These are phyloP conservation scores for Phaeosphaeriaceae sp. DNA, from an alignment of 2,329 filamentous ascomycete species.

Conservation along the genomic window DNA sequence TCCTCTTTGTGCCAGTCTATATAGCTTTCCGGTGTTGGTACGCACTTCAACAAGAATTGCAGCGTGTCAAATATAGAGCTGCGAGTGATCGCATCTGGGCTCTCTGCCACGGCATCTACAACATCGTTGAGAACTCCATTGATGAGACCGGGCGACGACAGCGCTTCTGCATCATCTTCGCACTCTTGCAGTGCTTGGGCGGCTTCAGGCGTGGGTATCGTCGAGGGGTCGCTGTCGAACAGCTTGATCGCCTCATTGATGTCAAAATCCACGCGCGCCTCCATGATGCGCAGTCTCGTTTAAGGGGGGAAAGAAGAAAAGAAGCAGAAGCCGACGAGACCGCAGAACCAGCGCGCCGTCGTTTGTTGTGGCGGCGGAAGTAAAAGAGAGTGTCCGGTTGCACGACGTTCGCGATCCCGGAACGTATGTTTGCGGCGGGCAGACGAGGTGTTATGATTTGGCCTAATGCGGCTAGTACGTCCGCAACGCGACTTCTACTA, in stretches of 20 bases:
- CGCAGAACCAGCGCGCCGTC: slow-evolving; percentile 25
- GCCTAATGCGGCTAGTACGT: slow-evolving; percentile 20
- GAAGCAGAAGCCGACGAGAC: slow-evolving; percentile 5
- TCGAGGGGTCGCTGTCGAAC: slow-evolving; percentile 91
- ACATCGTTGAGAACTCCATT: slow-evolving; percentile 90
- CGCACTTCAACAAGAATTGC: slow-evolving; percentile 96
- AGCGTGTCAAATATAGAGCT: slow-evolving; percentile 86
- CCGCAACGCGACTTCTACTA: slow-evolving; percentile 8
- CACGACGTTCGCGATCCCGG: slow-evolving; percentile 22
- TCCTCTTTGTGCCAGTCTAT: slow-evolving; percentile 48
- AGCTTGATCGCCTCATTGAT: slow-evolving; percentile 96
- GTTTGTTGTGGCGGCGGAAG: slow-evolving; percentile 10
- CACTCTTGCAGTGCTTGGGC: slow-evolving; percentile 84
- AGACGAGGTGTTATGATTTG: slow-evolving; percentile 21
- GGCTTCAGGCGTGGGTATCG: slow-evolving; percentile 85
- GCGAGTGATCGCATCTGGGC: slow-evolving; percentile 84
- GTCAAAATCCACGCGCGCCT: slow-evolving; percentile 78
- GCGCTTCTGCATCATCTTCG: slow-evolving; percentile 86
- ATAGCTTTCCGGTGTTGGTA: slow-evolving; percentile 57
- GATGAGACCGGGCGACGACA: slow-evolving; percentile 75
- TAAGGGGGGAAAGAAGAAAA: slow-evolving; percentile 15
- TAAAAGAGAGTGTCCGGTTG: slow-evolving; percentile 19
- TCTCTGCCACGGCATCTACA: slow-evolving; percentile 89
- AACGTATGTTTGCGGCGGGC: slow-evolving; percentile 20
- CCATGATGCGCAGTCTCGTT: slow-evolving; percentile 62